These are phyloP conservation scores for Eruca vesicaria DNA, from an alignment of 441 rosid genomes.

Conservation along the genomic window DNA sequence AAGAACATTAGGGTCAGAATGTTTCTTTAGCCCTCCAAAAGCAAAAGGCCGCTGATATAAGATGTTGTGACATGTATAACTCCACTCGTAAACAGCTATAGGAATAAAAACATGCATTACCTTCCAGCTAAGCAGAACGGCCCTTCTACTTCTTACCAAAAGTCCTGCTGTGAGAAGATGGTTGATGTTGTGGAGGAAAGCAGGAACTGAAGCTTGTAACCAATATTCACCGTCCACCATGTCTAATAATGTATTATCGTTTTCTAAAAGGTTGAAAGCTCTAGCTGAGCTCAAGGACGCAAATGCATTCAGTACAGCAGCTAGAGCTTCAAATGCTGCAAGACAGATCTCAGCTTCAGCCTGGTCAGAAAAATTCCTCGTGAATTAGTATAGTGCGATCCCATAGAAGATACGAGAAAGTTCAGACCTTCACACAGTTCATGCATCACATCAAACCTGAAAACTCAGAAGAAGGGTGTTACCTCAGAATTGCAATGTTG, in stretches of 20 bases:
- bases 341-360: slow-evolving; percentile 72
- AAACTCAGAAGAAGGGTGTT: slow-evolving; percentile 20
- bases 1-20: slow-evolving; percentile 24
- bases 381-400: slow-evolving; percentile 22
- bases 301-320: slow-evolving; percentile 55
- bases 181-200: slow-evolving; percentile 74
- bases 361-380: slow-evolving; percentile 42
- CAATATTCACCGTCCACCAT: slow-evolving; percentile 46
- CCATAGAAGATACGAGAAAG: slow-evolving; percentile 17
- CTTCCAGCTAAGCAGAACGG: slow-evolving; percentile 87
- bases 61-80: neutral
- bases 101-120: slow-evolving; percentile 41
- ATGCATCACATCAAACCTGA: slow-evolving; percentile 10
- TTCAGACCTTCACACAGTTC: slow-evolving; percentile 10
- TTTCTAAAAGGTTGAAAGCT: slow-evolving; percentile 53
- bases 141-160: slow-evolving; percentile 72
- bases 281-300: slow-evolving; percentile 50
- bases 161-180: slow-evolving; percentile 69
- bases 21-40: neutral
- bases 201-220: slow-evolving; percentile 61
- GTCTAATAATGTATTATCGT: slow-evolving; percentile 35
- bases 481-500: slow-evolving; percentile 73
- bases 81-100: slow-evolving; percentile 3
- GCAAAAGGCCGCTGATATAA: neutral
- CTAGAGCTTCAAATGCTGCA: slow-evolving; percentile 84